Conservation (phyloP, 768 basidiomycete genomes). For the Russula abietina region DNA sequence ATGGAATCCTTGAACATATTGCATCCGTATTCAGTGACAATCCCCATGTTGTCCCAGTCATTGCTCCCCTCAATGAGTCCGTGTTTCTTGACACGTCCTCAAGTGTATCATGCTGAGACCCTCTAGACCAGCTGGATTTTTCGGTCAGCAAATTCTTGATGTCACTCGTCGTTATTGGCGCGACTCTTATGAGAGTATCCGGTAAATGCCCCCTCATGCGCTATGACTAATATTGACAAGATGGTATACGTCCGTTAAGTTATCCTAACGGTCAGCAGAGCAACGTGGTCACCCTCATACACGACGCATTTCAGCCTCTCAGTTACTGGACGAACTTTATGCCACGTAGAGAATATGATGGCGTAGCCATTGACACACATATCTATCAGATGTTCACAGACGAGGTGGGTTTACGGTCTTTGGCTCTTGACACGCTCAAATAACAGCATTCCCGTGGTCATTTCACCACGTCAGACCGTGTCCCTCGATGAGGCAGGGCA, state of each 20-base stretch:
- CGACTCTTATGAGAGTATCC: slow-evolving; percentile 70
- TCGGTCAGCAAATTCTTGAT: slow-evolving; percentile 45
- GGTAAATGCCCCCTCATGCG: slow-evolving; percentile 35
- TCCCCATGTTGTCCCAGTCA: slow-evolving; percentile 51
- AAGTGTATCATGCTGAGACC: not conserved
- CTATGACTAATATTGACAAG: slow-evolving; percentile 13
- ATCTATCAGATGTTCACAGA: slow-evolving; percentile 70
- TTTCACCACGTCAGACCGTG: slow-evolving; percentile 35
- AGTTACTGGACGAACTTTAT: slow-evolving; percentile 64
- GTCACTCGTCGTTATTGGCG: slow-evolving; percentile 58
- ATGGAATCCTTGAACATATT: slow-evolving; percentile 56
- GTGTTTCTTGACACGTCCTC: slow-evolving; percentile 13
- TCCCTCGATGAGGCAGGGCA: slow-evolving; percentile 47
- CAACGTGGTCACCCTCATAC: slow-evolving; percentile 60
- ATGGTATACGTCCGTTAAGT: slow-evolving; percentile 40
- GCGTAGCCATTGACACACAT: slow-evolving; percentile 76
- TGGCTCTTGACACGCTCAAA: not conserved
- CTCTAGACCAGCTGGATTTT: slow-evolving; percentile 63
- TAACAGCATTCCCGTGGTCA: not conserved
- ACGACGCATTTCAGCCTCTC: slow-evolving; percentile 75
- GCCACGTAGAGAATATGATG: slow-evolving; percentile 45
- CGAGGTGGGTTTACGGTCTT: slow-evolving; percentile 33
- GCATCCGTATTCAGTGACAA: slow-evolving; percentile 53
- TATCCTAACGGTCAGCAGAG: slow-evolving; percentile 40
- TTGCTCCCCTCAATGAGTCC: slow-evolving; percentile 78